Percentiles rank a stretch among this genome's conserved stretches.
These are phyloP conservation scores for Globisporangium spinosum DNA, from an alignment of 352 stramenopile species.

Conservation along the genomic window DNA sequence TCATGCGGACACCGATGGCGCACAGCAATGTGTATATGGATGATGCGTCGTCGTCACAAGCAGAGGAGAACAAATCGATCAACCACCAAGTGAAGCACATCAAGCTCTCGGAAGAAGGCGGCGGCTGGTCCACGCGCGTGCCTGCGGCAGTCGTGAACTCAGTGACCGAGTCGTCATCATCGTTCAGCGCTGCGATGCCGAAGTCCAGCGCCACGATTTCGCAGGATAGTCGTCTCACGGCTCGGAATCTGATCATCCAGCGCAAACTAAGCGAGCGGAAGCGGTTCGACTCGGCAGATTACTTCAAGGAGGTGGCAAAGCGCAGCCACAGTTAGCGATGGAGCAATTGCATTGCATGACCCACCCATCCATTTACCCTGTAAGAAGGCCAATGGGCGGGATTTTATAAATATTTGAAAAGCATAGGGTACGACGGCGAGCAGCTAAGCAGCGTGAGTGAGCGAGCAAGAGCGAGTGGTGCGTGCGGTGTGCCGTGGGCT, in stretches of 20 bases:
- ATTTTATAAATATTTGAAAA: conserved; percentile 10
- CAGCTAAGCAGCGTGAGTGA: neutral
- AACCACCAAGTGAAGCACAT: conserved; percentile 76
- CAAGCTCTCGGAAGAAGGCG: conserved; percentile 51
- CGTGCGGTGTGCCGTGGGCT: neutral
- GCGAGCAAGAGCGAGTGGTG: neutral
- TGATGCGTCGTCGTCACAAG: neutral
- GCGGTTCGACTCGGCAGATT: conserved; percentile 74
- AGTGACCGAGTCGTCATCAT: neutral
- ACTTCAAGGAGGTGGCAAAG: conserved; percentile 55
- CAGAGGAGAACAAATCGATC: conserved; percentile 28
- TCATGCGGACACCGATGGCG: conserved; percentile 22
- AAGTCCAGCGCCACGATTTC: conserved; percentile 22
- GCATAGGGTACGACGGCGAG: neutral
- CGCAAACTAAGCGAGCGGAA: conserved; percentile 67
- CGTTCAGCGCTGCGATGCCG: conserved; percentile 15
- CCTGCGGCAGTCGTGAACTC: conserved; percentile 1
- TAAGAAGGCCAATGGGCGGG: neutral
- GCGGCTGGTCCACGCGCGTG: conserved; percentile 23
- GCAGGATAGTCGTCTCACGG: conserved; percentile 37
- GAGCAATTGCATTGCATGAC: neutral
- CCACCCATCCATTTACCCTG: neutral
- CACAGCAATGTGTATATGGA: neutral
- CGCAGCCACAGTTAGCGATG: conserved; percentile 8
- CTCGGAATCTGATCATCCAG: conserved; percentile 61